These are phyloP conservation scores for Cercospora sesami DNA, from an alignment of 2,329 filamentous ascomycete species.

Conservation along the genomic window DNA sequence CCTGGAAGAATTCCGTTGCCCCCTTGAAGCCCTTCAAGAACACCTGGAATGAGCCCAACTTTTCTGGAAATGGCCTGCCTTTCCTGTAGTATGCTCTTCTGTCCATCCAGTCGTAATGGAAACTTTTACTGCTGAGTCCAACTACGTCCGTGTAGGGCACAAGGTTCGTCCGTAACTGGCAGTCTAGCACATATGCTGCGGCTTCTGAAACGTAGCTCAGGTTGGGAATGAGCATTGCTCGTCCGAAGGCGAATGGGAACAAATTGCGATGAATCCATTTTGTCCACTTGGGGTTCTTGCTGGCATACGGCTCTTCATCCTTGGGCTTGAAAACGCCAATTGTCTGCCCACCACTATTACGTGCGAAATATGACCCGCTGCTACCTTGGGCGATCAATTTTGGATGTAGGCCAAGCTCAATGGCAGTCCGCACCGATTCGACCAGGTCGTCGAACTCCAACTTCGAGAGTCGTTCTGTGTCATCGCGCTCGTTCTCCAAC, in stretches of 20 bases:
- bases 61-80: constrained; percentile 81
- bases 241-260: constrained; percentile 94
- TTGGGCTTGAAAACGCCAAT: constrained; percentile 99
- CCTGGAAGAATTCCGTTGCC: constrained; percentile 89
- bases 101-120: constrained; percentile 98
- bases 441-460: constrained; percentile 84
- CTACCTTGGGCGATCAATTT: constrained; percentile 96
- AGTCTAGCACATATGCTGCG: constrained; percentile 91
- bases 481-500: constrained; percentile 58
- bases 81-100: constrained; percentile 83
- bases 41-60: constrained; percentile 94
- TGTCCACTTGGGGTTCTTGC: constrained; percentile 77
- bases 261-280: constrained; percentile 99
- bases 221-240: constrained; percentile 94
- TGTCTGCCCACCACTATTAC: constrained; percentile 86
- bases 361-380: constrained; percentile 96
- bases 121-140: constrained; percentile 90
- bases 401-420: constrained; percentile 86
- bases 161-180: constrained; percentile 82
- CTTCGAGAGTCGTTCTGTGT: constrained; percentile 66
- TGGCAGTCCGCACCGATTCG: constrained; percentile 85
- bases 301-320: constrained; percentile 96
- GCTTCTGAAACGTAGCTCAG: constrained; percentile 97
- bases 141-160: constrained; percentile 97
- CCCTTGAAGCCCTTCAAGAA: constrained; percentile 97